Conservation (phyloP, 805 yeast species). For the Ogataea nitratoaversa region DNA sequence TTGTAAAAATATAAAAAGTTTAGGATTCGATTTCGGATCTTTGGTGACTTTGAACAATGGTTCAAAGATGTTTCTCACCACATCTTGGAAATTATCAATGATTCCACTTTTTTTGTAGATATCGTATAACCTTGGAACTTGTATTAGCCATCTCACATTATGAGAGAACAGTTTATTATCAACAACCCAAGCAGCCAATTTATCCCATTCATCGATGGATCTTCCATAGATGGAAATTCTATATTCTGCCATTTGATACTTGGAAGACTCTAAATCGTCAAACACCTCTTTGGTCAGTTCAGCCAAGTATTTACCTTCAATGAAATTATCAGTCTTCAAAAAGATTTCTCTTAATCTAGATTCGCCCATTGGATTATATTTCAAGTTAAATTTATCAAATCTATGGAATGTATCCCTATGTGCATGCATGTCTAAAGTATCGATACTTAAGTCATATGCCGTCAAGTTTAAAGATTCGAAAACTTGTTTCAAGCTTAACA, state of each 20-base stretch:
- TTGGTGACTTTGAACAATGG: conserved; percentile 89
- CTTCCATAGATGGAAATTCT: conserved; percentile 94
- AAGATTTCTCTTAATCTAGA: conserved; percentile 95
- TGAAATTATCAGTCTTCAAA: conserved; percentile 89
- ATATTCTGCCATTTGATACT: conserved; percentile 96
- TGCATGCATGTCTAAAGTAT: conserved; percentile 98
- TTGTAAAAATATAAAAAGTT: conserved; percentile 80
- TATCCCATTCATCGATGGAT: conserved; percentile 88
- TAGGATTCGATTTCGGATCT: conserved; percentile 86
- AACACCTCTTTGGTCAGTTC: conserved; percentile 92
- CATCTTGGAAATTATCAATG: conserved; percentile 68
- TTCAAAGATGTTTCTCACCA: conserved; percentile 71
- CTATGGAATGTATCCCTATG: conserved; percentile 97
- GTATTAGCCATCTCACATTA: conserved; percentile 95
- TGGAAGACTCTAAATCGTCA: conserved; percentile 89
- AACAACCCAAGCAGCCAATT: conserved; percentile 89
- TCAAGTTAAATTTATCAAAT: conserved; percentile 94
- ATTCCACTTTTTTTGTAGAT: conserved; percentile 74
- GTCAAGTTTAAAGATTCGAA: conserved; percentile 86
- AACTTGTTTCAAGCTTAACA: conserved; percentile 82
- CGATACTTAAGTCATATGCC: conserved; percentile 93
- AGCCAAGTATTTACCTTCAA: conserved; percentile 84
- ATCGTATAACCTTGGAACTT: conserved; percentile 91
- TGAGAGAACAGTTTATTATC: conserved; percentile 89
- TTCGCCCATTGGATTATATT: conserved; percentile 97